Base-by-base conservation (phyloP, 106 monocot species). In the Apostasia ramifera region DNA sequence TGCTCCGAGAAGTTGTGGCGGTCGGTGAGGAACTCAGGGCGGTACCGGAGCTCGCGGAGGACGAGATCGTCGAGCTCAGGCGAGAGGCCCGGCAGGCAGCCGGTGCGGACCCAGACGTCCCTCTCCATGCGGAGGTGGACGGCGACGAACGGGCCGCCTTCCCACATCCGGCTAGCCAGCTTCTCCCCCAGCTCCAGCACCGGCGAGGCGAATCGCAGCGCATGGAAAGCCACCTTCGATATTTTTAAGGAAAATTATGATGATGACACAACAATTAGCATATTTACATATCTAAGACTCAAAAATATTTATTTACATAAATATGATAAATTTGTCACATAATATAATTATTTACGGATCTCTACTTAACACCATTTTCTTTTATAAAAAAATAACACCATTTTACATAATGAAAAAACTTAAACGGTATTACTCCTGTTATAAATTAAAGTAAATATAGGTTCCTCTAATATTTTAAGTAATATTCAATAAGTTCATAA, bases 81-180 rank as follows among this genome's bases (percentile, higher is more conserved):
- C 2, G 78, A 70, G 10, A 78, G 70, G 4, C 82, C 78, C 0
- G 83, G 78, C 9, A 74, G 60, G 71, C 83, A 83, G 0, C 78
- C 83, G 1, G 83, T 83, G 6, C 78, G 66, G 6, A 83, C 71
- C 83, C 83, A 83, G 47, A 83, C 83, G 66, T 83, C 83, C 66
- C 71, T 70, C 71, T 83, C 83, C n/a, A 83, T 66, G 6, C 83
- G 70, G 43, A 83, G 83, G 55, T 83, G 83, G 70, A 83, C 26
- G 8, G 78, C 83, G 14, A 83, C 26, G 54, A 75, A 83, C 0
- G 83, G 78, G 0, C 83, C 83, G 2, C 40, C 67, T 1, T 2
- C 41, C 71, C 83, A 56, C 74, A 79, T 71, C 67, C 75, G 56
- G 42, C 38, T 7, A 12, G 78, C 71, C 6, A 83, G 67, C 61